Base-by-base conservation (phyloP, 2,329 filamentous ascomycete genomes). In the Colletotrichum australisinense region DNA sequence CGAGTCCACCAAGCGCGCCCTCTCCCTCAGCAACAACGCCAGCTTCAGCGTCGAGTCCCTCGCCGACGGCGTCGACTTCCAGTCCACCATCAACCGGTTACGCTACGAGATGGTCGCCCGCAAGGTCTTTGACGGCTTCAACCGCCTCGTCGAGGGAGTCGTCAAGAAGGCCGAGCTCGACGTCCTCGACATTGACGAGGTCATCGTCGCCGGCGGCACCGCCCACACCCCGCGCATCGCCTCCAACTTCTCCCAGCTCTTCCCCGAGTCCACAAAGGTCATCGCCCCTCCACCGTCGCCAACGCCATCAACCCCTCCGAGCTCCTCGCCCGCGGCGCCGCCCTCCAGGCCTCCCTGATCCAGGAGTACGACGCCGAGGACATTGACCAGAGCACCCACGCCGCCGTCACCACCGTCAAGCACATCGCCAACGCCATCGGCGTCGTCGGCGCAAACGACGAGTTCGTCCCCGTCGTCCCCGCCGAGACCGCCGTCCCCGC, bases 221-320 rank as follows among this genome's bases (percentile, higher is more conserved):
- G 93, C 95, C 5, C 95, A 99, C 88, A 98, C 94, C 1, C 97
- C 97, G 75, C 95, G 96, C 86, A 94, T 98, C 78, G 96, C 97
- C 76, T 88, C 90, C 79, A 94, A 97, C 84, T 86, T 98, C 78
- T 87, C 90, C 80, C 87, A 87, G 77, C 90, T 96, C 82, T 99
- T 99, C 92, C 92, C 95, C 69, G 90, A 93, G 80, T 90, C 88
- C 70, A 97, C 95, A 74, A 85, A 86, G 59, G 90, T 99, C 78
- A 89, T 96, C 76, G 94, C 97, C 1, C 96, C 57, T 92, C 95
- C 70, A 98, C 95, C 67, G 91, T 87, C 76, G 79, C 93, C 52
- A 88, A 88, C 30, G 93, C 96, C 75, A 92, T 98, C 86, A 98
- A 98, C 90, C 97, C 97, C 76, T 97, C 95, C 4, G 96, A 98